Conservation (phyloP, 352 stramenopile species). For the Phytophthora quininea region DNA sequence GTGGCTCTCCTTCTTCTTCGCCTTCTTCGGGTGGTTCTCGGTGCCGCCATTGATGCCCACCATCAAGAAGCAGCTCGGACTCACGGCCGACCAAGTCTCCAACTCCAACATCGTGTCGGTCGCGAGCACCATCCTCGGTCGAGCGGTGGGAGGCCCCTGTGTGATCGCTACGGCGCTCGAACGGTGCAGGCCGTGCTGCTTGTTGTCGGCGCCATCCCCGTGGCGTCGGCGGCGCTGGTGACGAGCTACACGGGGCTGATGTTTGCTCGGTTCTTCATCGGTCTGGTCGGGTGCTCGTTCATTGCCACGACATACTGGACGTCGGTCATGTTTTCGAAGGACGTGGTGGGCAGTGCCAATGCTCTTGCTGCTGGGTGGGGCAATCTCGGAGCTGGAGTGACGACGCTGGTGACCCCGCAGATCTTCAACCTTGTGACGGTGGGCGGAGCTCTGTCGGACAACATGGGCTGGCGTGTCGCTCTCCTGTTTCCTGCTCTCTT, state of each 20-base stretch:
- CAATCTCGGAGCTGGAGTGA: conserved; percentile 92
- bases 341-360: conserved; percentile 94
- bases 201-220: conserved; percentile 79
- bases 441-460: conserved; percentile 44
- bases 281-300: conserved; percentile 93
- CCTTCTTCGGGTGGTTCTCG: conserved; percentile 95
- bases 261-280: conserved; percentile 94
- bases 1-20: conserved; percentile 94
- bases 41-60: conserved; percentile 93
- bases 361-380: conserved; percentile 92
- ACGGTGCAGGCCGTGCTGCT: conserved; percentile 85
- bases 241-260: conserved; percentile 77
- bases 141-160: conserved; percentile 91
- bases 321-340: conserved; percentile 91
- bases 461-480: conserved; percentile 91
- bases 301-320: conserved; percentile 95
- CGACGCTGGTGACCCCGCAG: conserved; percentile 87
- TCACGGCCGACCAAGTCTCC: conserved; percentile 87
- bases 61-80: conserved; percentile 85
- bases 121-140: conserved; percentile 89
- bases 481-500: conserved; percentile 87
- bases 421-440: conserved; percentile 90
- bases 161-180: conserved; percentile 91
- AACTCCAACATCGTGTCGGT: conserved; percentile 93
- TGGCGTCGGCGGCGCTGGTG: conserved; percentile 84